Percentiles rank a stretch among this genome's conserved stretches.
Evolutionary conservation across 2,329 filamentous ascomycete genomes (phyloP).

Genomic region (Colletotrichum neosansevieriae): DNA sequence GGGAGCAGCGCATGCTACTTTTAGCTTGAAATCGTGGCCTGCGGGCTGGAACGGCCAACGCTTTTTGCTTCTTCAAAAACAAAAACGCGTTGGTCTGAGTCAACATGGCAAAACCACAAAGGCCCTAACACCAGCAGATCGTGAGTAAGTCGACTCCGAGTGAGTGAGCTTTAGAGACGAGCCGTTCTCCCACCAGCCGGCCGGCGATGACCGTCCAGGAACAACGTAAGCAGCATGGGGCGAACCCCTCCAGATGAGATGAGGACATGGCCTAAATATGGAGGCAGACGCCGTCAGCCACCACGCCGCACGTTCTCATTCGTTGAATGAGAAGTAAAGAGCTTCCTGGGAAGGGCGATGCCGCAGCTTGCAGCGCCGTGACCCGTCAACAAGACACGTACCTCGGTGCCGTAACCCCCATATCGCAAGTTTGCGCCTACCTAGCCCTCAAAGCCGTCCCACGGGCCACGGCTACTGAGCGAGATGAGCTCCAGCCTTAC

Average conservation of each 20-base stretch:
- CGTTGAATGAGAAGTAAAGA: background rate
- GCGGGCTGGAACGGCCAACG: background rate
- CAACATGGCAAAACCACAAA: constrained; percentile 2
- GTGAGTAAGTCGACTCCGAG: constrained; percentile 1
- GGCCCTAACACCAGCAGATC: background rate
- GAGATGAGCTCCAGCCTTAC: constrained; percentile 14
- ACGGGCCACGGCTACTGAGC: background rate
- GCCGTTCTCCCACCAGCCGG: background rate
- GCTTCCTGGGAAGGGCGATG: constrained; percentile 14
- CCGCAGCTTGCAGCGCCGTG: constrained; percentile 15
- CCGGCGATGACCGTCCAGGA: constrained; percentile 16
- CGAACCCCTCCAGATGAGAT: constrained; percentile 18
- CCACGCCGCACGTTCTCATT: constrained; percentile 25
- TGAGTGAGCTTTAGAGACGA: constrained; percentile 6
- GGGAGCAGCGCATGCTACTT: constrained; percentile 25
- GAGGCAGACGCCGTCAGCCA: constrained; percentile 36
- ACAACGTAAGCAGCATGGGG: constrained; percentile 28
- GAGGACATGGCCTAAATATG: constrained; percentile 29
- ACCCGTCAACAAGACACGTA: constrained; percentile 19
- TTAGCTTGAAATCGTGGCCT: constrained; percentile 11
- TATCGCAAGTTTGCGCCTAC: constrained; percentile 12
- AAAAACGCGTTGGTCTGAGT: background rate
- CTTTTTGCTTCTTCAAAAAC: background rate
- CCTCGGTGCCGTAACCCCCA: background rate
- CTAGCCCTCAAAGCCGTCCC: constrained; percentile 1